Evolutionary conservation across 192 early-diverging fungal species (phyloP).

Genomic region (Coemansia sp.): DNA sequence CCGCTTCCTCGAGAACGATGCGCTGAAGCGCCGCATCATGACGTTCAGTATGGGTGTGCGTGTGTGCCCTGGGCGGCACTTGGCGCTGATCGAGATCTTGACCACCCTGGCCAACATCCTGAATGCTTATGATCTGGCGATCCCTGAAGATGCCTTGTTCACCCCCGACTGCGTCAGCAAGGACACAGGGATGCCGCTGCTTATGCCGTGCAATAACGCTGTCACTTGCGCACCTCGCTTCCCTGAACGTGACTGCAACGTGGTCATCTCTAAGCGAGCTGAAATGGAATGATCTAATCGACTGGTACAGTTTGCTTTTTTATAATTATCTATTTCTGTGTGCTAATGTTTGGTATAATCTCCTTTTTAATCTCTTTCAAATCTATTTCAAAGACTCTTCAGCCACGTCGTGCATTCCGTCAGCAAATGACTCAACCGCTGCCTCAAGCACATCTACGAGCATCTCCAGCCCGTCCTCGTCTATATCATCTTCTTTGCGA

Average conservation of each 20-base stretch:
- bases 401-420: slow-evolving; percentile 5
- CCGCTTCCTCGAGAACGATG: slow-evolving; percentile 21
- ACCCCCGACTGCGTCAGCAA: slow-evolving; percentile 11
- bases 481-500: slow-evolving; percentile 38
- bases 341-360: too few species aligned
- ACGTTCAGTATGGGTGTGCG: slow-evolving; percentile 47
- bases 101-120: slow-evolving; percentile 44
- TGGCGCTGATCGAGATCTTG: slow-evolving; percentile 43
- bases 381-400: not conserved
- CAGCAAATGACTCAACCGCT: slow-evolving; percentile 33
- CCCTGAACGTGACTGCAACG: slow-evolving; percentile 48
- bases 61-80: slow-evolving; percentile 38
- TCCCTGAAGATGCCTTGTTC: slow-evolving; percentile 39
- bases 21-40: slow-evolving; percentile 20
- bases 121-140: slow-evolving; percentile 24
- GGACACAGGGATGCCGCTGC: slow-evolving; percentile 8
- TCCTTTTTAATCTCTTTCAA: too few species aligned
- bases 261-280: slow-evolving; percentile 30
- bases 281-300: not conserved
- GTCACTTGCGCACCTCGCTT: slow-evolving; percentile 32
- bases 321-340: too few species aligned
- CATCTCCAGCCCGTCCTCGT: slow-evolving; percentile 42
- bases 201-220: slow-evolving; percentile 25
- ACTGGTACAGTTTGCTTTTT: not conserved
- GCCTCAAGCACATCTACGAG: slow-evolving; percentile 45